These are phyloP conservation scores for Hibiscus syriacus DNA, from an alignment of 345 rosid genomes.

Conservation along the genomic window DNA sequence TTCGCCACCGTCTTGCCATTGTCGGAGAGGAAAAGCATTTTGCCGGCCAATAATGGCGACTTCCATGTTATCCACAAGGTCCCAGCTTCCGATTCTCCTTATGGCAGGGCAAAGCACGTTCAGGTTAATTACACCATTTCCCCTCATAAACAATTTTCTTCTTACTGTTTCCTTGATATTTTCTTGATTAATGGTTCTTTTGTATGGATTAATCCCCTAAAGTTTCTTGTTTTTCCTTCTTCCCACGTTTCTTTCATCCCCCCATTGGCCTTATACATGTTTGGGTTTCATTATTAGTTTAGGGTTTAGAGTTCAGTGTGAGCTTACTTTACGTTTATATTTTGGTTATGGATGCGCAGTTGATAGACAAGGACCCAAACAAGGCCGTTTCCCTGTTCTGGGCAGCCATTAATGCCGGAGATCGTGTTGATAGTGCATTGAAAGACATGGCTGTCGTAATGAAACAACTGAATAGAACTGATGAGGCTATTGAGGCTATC, in stretches of 20 bases:
- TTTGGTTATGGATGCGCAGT: conserved; percentile 26
- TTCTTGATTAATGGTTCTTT: not conserved
- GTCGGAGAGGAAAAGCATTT: conserved; percentile 44
- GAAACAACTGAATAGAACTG: conserved; percentile 60
- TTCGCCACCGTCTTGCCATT: conserved; percentile 25
- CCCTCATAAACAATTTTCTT: not conserved
- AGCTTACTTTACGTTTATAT: too few relatives aligned
- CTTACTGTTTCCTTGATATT: not conserved
- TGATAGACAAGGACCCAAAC: conserved; percentile 56
- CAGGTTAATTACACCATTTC: conserved; percentile 33
- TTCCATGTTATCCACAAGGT: conserved; percentile 70
- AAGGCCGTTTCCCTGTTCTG: conserved; percentile 61
- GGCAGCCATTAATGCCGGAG: conserved; percentile 78
- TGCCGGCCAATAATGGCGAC: conserved; percentile 32
- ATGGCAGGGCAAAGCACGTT: conserved; percentile 74
- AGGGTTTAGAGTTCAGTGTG: too few relatives aligned
- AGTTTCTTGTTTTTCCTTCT: not conserved
- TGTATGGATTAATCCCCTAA: not conserved
- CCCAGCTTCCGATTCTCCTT: conserved; percentile 75
- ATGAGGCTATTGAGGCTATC: conserved; percentile 75
- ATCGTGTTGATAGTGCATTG: conserved; percentile 66
- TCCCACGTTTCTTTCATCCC: too few relatives aligned
- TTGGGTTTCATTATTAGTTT: too few relatives aligned
- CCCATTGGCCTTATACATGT: not conserved
- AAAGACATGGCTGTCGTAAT: conserved; percentile 80